Evolutionary conservation across 2,329 filamentous ascomycete species (phyloP), one percentile per base, ranked within the genome.

Genomic region (Paecilomyces fulvus): DNA sequence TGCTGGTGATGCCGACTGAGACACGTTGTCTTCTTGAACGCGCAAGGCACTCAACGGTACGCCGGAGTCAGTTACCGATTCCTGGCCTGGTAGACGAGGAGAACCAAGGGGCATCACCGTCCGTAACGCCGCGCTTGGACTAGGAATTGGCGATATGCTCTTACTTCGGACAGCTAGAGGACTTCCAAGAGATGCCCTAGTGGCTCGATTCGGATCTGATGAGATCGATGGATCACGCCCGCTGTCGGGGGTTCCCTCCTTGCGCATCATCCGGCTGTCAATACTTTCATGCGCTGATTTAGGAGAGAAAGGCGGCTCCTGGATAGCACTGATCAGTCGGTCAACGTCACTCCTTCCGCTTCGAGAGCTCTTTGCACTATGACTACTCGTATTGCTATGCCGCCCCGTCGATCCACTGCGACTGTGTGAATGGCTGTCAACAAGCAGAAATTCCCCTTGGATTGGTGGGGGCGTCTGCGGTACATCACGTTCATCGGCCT

Each of bases 241-340:
- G 6, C 48, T 11, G 23, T 49, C 48, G 10, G 20, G 10, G 23
- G 10, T 7, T 23, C 25, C 21, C 11, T 49, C 14, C 11, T 10
- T 49, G 10, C 48, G 48, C 5, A 10, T 49, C 11, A 6, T 28
- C 25, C 21, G 48, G 14, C 30, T 4, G 30, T 64, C 57, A 10
- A 55, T 53, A 20, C 53, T 55, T 12, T 64, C 59, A 14, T 63
- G 62, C 6, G 49, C 52, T 7, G 58, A 54, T 43, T 58, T 57
- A 20, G 55, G 54, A 9, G 56, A 23, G n/a, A 67, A 57, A 3
- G 69, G 55, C 48, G 70, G 69, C 55, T 75, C 70, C 59, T 74
- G 71, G 28, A 75, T 75, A 6, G 73, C 73, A 51, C 72, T 73
- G 50, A 75, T 75, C 6, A 75, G 66, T 30, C 72, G 63, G 60